Evolutionary conservation across 495 filamentous ascomycete genomes (phyloP).

Genomic region (Hypoxylon subgilvum): DNA sequence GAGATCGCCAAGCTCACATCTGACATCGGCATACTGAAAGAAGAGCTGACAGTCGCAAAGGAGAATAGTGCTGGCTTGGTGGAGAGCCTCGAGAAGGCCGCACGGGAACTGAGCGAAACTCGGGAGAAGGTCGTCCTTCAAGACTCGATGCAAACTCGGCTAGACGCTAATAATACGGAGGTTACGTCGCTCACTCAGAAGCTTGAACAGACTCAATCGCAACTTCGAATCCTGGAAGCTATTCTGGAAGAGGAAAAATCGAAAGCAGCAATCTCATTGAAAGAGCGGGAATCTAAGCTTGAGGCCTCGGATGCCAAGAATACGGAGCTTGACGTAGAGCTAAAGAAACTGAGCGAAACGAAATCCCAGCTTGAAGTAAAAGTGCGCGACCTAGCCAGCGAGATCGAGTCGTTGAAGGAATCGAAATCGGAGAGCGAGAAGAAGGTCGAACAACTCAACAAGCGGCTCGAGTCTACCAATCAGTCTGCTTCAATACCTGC

Average conservation of each 20-base stretch:
- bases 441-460: slow-evolving; percentile 43
- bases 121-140: slow-evolving; percentile 64
- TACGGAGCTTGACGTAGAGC: slow-evolving; percentile 48
- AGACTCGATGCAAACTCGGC: slow-evolving; percentile 53
- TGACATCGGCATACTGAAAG: slow-evolving; percentile 46
- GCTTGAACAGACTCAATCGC: slow-evolving; percentile 55
- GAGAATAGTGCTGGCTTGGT: slow-evolving; percentile 71
- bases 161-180: slow-evolving; percentile 55
- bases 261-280: slow-evolving; percentile 46
- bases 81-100: slow-evolving; percentile 64
- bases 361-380: slow-evolving; percentile 43
- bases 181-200: slow-evolving; percentile 56
- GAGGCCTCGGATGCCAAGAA: slow-evolving; percentile 36
- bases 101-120: slow-evolving; percentile 62
- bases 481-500: slow-evolving; percentile 8
- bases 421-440: slow-evolving; percentile 42
- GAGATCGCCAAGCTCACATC: slow-evolving; percentile 47
- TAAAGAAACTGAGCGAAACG: slow-evolving; percentile 38
- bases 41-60: slow-evolving; percentile 57
- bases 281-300: slow-evolving; percentile 44
- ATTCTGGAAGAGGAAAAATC: slow-evolving; percentile 58
- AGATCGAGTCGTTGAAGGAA: slow-evolving; percentile 47
- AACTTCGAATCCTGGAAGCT: slow-evolving; percentile 61
- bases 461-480: slow-evolving; percentile 42
- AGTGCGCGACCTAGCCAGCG: slow-evolving; percentile 40